A percentile compares a stretch with the other conserved stretches of the same genome.
phyloP scores from a whole-genome alignment of 202 grass and related monocot genomes.

The Zoysia matrella region DNA sequence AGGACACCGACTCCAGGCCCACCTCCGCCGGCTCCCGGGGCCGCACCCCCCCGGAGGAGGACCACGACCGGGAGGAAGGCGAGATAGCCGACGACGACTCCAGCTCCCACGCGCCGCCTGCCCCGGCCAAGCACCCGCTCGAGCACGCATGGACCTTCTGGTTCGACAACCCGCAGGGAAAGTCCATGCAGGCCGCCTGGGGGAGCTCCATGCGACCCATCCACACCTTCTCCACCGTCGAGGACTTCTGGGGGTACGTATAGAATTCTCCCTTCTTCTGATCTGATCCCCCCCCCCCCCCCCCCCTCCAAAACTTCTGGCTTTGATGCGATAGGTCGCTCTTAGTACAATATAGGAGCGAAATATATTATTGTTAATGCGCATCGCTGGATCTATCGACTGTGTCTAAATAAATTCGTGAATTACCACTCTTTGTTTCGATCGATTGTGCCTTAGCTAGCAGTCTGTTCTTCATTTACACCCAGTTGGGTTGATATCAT shows the following conservation, averaged over 20 bases:
- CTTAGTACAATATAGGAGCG: neutral
- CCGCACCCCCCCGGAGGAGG: constrained; percentile 29
- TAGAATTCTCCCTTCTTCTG: too few species aligned
- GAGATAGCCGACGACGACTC: constrained; percentile 63
- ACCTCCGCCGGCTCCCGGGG: constrained; percentile 18
- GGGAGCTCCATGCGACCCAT: constrained; percentile 78
- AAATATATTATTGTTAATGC: neutral
- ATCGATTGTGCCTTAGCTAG: neutral
- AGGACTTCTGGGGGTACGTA: constrained; percentile 90
- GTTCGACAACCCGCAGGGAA: constrained; percentile 86
- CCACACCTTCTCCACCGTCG: constrained; percentile 85
- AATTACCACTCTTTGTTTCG: neutral
- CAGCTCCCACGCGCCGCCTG: constrained; percentile 17
- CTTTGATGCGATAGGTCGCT: too few species aligned
- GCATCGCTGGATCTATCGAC: neutral
- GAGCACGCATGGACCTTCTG: constrained; percentile 94
- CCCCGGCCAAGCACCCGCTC: constrained; percentile 50
- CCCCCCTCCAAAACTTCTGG: too few species aligned
- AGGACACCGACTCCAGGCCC: constrained; percentile 48
- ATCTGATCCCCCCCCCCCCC: too few species aligned
- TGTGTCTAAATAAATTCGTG: neutral
- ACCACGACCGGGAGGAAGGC: constrained; percentile 68
- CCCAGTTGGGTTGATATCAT: neutral
- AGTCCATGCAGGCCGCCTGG: constrained; percentile 64
- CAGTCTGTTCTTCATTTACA: neutral